A percentile compares a stretch with the other conserved stretches of the same genome.
phyloP scores from a whole-genome alignment of 1,284 basidiomycete genomes.

The Somion occarium region DNA sequence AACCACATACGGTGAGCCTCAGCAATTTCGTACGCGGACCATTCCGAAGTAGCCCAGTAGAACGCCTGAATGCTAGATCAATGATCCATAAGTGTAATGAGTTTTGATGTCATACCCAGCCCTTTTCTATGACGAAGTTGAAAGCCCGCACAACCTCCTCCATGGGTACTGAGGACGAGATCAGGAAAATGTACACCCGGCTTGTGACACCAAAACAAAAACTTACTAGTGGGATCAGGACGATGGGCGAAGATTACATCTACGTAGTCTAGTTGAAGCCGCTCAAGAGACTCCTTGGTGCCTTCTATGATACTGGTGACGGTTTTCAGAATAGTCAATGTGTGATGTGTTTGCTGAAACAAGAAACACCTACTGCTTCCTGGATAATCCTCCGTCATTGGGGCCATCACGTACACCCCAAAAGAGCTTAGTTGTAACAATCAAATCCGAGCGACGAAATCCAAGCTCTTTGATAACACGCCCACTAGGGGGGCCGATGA shows the following conservation, averaged over 20 bases:
- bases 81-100: background rate
- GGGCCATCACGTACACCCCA: slow-evolving; percentile 53
- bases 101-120: slow-evolving; percentile 40
- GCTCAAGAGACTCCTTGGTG: slow-evolving; percentile 61
- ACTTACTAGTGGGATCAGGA: slow-evolving; percentile 43
- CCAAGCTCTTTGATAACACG: slow-evolving; percentile 76
- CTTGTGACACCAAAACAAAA: slow-evolving; percentile 12
- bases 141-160: slow-evolving; percentile 74
- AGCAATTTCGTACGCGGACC: slow-evolving; percentile 71
- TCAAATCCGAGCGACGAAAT: slow-evolving; percentile 64
- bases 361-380: slow-evolving; percentile 63
- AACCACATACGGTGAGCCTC: slow-evolving; percentile 58
- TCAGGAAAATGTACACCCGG: background rate
- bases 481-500: slow-evolving; percentile 41
- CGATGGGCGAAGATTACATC: slow-evolving; percentile 69
- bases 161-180: slow-evolving; percentile 44
- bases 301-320: slow-evolving; percentile 72
- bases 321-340: background rate
- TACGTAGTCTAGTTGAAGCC: slow-evolving; percentile 74
- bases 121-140: slow-evolving; percentile 63
- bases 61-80: slow-evolving; percentile 38
- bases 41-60: slow-evolving; percentile 79
- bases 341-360: background rate
- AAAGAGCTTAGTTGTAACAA: slow-evolving; percentile 71
- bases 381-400: slow-evolving; percentile 58